Base-by-base conservation (phyloP, 2,329 filamentous ascomycete species). In the Fusarium brachygibbosum region DNA sequence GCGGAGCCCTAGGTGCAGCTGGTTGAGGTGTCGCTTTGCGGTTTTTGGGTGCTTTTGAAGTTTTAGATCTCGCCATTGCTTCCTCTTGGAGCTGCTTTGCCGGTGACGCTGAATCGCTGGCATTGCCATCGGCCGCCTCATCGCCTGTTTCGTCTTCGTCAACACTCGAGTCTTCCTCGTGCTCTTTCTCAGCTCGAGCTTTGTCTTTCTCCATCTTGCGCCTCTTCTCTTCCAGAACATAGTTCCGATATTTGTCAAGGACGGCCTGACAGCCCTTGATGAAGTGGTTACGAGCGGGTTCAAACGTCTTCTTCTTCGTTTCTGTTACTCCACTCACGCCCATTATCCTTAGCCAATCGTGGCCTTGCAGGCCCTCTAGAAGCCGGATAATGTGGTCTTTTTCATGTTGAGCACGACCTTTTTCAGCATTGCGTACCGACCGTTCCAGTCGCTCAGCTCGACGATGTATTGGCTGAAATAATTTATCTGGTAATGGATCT, bases 331-430 rank as follows among this genome's bases (percentile, higher is more conserved):
- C 93, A 68, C 90, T 95, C 34, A 98, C 91, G 28, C 95, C 96
- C 89, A 99, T 94, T 6, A 94, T 88, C 65, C 92, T 90, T 58
- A 98, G 84, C 96, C 96, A 99, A 79, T 98, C 96, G 60, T 92
- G 93, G 4, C 95, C 93, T 77, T 93, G 91, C 2, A 99, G 85
- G 19, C 93, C 93, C 55, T 96, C 93, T 9, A 98, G 85, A 17
- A 91, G 79, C 34, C 88, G 84, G 55, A 88, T 85, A 40, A 91
- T 86, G 71, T 90, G 88, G 63, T 90, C 88, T 70, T 86, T 88
- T 71, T 91, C 88, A 81, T 91, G 88, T 70, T 90, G 88, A 17
- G 88, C 88, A 12, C 88, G 85, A 14, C 87, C 87, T 74, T 86
- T 89, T 74, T 91, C 88, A 1, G 86, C 83, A 68, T 91, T 91